A percentile compares a stretch with the other conserved stretches of the same genome.
phyloP scores from a whole-genome alignment of 176 grass and related monocot species.

The Oryza brachyantha region DNA sequence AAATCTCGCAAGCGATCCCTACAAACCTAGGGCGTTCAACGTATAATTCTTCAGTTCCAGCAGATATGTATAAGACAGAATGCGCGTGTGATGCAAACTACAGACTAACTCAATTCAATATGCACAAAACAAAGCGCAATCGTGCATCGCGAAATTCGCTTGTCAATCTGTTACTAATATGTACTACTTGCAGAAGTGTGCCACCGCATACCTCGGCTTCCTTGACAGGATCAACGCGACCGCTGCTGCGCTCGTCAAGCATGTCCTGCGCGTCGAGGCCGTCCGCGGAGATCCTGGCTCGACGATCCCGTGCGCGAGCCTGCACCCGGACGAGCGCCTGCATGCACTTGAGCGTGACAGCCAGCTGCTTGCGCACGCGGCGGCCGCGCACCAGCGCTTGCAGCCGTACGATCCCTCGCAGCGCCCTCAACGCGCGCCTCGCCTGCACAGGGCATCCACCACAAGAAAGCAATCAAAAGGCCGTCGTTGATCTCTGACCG shows the following conservation, averaged over 20 bases:
- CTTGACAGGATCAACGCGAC: constrained; percentile 48
- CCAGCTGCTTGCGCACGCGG: constrained; percentile 75
- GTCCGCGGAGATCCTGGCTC: constrained; percentile 36
- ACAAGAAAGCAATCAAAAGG: neutral
- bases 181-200: neutral
- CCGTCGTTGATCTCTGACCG: neutral
- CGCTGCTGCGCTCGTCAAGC: constrained; percentile 24
- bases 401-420: constrained; percentile 76
- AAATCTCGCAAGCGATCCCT: neutral
- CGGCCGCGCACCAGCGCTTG: constrained; percentile 82
- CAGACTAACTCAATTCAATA: neutral
- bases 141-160: neutral
- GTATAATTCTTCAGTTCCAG: neutral
- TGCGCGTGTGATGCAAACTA: neutral
- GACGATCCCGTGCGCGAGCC: constrained; percentile 55
- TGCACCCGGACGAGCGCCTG: constrained; percentile 69
- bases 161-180: neutral
- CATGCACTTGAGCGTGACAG: constrained; percentile 82
- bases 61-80: neutral
- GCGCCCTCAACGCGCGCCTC: constrained; percentile 66
- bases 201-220: constrained; percentile 55
- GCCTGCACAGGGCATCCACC: constrained; percentile 37
- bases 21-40: neutral
- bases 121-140: neutral
- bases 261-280: constrained; percentile 30